Evolutionary conservation across 1,139 yeast species (phyloP).

Genomic region (Suhomyces bribrorum): DNA sequence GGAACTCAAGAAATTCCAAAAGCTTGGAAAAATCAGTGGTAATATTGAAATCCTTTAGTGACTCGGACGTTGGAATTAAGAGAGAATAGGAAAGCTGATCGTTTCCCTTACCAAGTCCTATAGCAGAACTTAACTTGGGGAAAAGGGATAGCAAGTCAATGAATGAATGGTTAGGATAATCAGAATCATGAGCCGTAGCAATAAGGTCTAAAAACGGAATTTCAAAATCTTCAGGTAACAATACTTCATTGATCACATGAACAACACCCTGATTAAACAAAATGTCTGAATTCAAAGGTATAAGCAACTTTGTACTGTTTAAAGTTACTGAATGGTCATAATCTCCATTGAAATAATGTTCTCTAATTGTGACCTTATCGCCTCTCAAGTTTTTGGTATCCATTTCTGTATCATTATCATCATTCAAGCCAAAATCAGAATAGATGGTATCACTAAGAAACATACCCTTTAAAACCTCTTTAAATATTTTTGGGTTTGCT

Average conservation of each 20-base stretch:
- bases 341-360: slow-evolving; percentile 25
- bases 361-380: slow-evolving; percentile 26
- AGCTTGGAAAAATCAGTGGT: slow-evolving; percentile 47
- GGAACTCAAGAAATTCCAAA: slow-evolving; percentile 61
- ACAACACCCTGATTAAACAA: slow-evolving; percentile 84
- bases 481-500: slow-evolving; percentile 51
- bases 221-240: slow-evolving; percentile 58
- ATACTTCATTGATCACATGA: slow-evolving; percentile 62
- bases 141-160: slow-evolving; percentile 46
- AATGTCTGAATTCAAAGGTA: slow-evolving; percentile 60
- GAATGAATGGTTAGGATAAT: slow-evolving; percentile 41
- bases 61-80: slow-evolving; percentile 69
- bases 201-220: slow-evolving; percentile 62
- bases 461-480: slow-evolving; percentile 54
- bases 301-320: slow-evolving; percentile 29
- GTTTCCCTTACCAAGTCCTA: slow-evolving; percentile 20
- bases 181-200: slow-evolving; percentile 45
- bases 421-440: slow-evolving; percentile 51
- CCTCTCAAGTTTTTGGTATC: slow-evolving; percentile 41
- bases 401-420: slow-evolving; percentile 21
- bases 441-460: slow-evolving; percentile 68
- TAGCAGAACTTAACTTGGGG: slow-evolving; percentile 27
- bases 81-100: slow-evolving; percentile 56
- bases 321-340: slow-evolving; percentile 27
- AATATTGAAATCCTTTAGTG: slow-evolving; percentile 55